Percentiles rank a stretch among this genome's conserved stretches.
Conservation (phyloP, 2,329 filamentous ascomycete genomes). For the Penicillium sp. region DNA sequence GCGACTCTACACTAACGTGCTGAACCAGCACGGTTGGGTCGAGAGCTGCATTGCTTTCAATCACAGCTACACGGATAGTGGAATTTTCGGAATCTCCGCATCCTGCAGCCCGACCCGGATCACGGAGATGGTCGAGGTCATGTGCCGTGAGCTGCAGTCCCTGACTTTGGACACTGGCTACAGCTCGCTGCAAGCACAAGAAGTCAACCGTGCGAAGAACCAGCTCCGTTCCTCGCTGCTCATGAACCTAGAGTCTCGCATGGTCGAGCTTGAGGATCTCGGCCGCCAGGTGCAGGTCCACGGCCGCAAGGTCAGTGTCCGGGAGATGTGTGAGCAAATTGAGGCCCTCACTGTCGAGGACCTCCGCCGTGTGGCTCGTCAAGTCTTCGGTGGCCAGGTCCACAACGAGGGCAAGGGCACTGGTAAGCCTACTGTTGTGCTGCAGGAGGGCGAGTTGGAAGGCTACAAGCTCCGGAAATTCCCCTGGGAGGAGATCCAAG, state of each 20-base stretch:
- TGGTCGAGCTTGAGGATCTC: constrained; percentile 95
- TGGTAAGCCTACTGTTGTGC: constrained; percentile 82
- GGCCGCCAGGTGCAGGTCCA: constrained; percentile 95
- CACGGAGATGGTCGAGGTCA: constrained; percentile 79
- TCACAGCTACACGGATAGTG: constrained; percentile 91
- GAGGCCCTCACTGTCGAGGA: constrained; percentile 72
- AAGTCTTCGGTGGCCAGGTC: constrained; percentile 69
- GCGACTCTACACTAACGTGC: constrained; percentile 89
- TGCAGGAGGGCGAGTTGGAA: constrained; percentile 78
- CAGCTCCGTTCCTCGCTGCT: constrained; percentile 80
- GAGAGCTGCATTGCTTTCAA: constrained; percentile 95
- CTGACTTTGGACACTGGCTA: constrained; percentile 70
- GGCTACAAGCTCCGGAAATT: constrained; percentile 60
- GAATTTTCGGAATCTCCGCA: constrained; percentile 86
- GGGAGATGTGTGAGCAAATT: constrained; percentile 85
- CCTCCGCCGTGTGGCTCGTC: constrained; percentile 67
- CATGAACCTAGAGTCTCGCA: constrained; percentile 94
- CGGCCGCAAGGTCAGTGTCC: constrained; percentile 79
- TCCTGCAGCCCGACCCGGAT: constrained; percentile 73
- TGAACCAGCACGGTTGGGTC: constrained; percentile 96
- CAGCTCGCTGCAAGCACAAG: constrained; percentile 59
- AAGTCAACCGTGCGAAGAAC: constrained; percentile 92
- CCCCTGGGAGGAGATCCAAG: constrained; percentile 82
- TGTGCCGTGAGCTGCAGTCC: constrained; percentile 78
- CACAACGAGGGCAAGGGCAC: constrained; percentile 67